Conservation (phyloP, 2,329 filamentous ascomycete genomes). For the Magnaporthales sp. region DNA sequence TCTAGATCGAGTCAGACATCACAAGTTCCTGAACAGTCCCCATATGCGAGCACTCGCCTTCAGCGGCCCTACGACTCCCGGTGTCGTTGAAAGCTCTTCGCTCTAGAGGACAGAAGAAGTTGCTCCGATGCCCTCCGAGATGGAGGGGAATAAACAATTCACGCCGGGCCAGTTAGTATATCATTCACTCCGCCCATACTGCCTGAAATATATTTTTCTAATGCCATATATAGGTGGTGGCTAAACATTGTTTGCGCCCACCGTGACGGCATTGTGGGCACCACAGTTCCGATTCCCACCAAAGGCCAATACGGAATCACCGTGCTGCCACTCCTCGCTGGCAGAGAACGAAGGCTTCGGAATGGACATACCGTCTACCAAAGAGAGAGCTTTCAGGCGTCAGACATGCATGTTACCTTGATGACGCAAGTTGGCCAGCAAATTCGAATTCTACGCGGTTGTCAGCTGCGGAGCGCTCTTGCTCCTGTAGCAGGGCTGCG, state of each 20-base stretch:
- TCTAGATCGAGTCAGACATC: constrained; percentile 34
- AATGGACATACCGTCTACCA: constrained; percentile 31
- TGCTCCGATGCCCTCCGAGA: constrained; percentile 25
- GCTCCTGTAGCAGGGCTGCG: constrained; percentile 44
- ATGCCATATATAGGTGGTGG: constrained; percentile 42
- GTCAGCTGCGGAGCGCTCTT: constrained; percentile 38
- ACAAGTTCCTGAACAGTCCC: constrained; percentile 24
- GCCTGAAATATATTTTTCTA: constrained; percentile 9
- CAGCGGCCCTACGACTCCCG: constrained; percentile 19
- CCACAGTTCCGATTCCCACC: constrained; percentile 33
- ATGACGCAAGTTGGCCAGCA: constrained; percentile 38
- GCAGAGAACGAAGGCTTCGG: constrained; percentile 34
- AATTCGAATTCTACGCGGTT: constrained; percentile 44
- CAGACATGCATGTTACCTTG: constrained; percentile 38
- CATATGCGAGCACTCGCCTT: constrained; percentile 32
- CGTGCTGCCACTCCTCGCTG: constrained; percentile 41
- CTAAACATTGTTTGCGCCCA: constrained; percentile 45
- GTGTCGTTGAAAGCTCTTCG: constrained; percentile 6
- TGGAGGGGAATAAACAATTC: constrained; percentile 31
- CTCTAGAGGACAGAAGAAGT: constrained; percentile 15
- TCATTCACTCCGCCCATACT: not conserved
- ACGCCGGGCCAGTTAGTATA: constrained; percentile 38
- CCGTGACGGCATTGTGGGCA: constrained; percentile 44
- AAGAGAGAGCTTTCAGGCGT: constrained; percentile 17
- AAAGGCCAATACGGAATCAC: constrained; percentile 35